These are phyloP conservation scores for Herpotrichia juniperi DNA, from an alignment of 2,329 filamentous ascomycete species.

Conservation along the genomic window DNA sequence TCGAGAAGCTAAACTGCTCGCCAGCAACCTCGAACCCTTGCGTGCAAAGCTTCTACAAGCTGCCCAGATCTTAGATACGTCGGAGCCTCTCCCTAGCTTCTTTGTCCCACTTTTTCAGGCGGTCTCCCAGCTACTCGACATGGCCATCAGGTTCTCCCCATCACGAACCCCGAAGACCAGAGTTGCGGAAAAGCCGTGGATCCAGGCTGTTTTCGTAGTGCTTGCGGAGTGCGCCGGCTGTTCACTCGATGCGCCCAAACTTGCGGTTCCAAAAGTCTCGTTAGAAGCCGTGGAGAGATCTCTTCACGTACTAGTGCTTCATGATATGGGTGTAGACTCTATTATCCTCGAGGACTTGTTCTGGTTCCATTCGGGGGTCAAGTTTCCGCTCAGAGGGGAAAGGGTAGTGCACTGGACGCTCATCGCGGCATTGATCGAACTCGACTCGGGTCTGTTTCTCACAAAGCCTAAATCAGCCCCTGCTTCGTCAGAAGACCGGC, in stretches of 20 bases:
- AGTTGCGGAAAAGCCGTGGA: conserved; percentile 51
- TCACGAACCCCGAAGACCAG: conserved; percentile 48
- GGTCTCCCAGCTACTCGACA: conserved; percentile 45
- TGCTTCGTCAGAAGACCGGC: conserved; percentile 16
- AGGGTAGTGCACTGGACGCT: conserved; percentile 36
- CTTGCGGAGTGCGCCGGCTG: conserved; percentile 44
- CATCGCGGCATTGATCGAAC: conserved; percentile 37
- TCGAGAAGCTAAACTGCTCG: conserved; percentile 21
- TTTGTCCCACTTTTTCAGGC: conserved; percentile 30
- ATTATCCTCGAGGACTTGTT: conserved; percentile 37
- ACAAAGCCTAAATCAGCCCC: conserved; percentile 22
- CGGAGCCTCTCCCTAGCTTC: conserved; percentile 25
- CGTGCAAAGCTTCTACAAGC: conserved; percentile 38
- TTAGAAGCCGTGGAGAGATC: conserved; percentile 31
- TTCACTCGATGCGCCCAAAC: conserved; percentile 29
- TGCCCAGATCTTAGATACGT: conserved; percentile 36
- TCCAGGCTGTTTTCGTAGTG: conserved; percentile 48
- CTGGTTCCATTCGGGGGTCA: conserved; percentile 43
- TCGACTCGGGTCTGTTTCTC: conserved; percentile 41
- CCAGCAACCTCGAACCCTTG: conserved; percentile 30
- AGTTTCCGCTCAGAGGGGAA: conserved; percentile 24
- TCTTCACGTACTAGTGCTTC: conserved; percentile 28
- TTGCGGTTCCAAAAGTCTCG: conserved; percentile 21
- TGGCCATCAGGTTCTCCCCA: conserved; percentile 49
- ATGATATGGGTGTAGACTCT: conserved; percentile 32